Evolutionary conservation across 164 flowering plant species (phyloP).

Genomic region (Brasenia schreberi): DNA sequence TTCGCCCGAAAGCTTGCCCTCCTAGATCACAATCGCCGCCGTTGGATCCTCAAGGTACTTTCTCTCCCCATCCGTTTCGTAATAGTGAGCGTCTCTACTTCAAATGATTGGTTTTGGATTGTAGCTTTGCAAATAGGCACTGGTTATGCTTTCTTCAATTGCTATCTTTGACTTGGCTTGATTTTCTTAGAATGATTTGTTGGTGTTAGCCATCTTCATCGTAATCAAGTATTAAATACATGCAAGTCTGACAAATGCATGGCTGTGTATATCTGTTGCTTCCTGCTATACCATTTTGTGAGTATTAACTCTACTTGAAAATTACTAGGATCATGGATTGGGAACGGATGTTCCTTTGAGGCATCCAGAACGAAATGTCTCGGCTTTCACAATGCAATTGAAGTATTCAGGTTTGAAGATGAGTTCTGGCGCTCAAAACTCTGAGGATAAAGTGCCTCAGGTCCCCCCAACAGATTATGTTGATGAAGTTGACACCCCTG

Average conservation of each 20-base stretch:
- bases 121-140: too few relatives aligned
- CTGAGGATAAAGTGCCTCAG: not conserved
- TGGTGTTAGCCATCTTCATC: too few relatives aligned
- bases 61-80: not conserved
- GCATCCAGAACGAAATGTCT: slow-evolving; percentile 56
- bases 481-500: slow-evolving; percentile 5
- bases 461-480: not conserved
- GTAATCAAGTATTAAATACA: too few relatives aligned
- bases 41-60: slow-evolving; percentile 53
- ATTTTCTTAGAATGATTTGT: too few relatives aligned
- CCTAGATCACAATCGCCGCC: slow-evolving; percentile 35
- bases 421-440: slow-evolving; percentile 1
- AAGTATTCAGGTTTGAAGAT: slow-evolving; percentile 22
- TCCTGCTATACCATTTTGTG: not conserved
- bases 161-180: too few relatives aligned
- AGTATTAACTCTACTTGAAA: too few relatives aligned
- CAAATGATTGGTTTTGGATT: too few relatives aligned
- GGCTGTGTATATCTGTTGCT: not conserved
- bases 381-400: slow-evolving; percentile 74
- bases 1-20: slow-evolving; percentile 66
- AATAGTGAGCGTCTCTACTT: too few relatives aligned
- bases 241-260: too few relatives aligned
- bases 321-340: slow-evolving; percentile 56
- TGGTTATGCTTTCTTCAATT: too few relatives aligned
- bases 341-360: slow-evolving; percentile 88